Evolutionary conservation across 495 filamentous ascomycete species (phyloP).

Genomic region (Acidomyces sp.): DNA sequence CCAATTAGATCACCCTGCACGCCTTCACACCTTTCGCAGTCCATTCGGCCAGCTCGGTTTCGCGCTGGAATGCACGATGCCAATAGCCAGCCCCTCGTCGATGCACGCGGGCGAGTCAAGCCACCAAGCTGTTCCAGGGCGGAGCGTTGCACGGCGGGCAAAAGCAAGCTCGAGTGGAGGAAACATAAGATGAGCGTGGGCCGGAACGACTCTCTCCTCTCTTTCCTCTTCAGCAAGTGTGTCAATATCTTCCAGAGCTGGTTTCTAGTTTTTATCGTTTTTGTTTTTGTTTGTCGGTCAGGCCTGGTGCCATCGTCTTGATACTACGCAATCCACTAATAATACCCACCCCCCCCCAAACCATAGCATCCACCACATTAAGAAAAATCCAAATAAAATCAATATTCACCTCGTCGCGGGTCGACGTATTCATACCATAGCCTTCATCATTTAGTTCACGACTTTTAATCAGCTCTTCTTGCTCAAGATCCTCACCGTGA

Average conservation of each 20-base stretch:
- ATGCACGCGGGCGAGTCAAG: too few relatives aligned
- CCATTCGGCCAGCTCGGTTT: too few relatives aligned
- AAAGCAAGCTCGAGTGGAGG: too few relatives aligned
- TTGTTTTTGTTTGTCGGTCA: constrained; percentile 22
- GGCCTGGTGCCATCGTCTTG: constrained; percentile 23
- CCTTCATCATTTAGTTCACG: neutral
- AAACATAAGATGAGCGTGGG: too few relatives aligned
- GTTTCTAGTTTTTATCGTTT: constrained; percentile 23
- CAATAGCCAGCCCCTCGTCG: too few relatives aligned
- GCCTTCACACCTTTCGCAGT: too few relatives aligned
- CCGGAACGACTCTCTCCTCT: constrained; percentile 16
- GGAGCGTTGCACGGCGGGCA: too few relatives aligned
- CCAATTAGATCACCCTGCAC: too few relatives aligned
- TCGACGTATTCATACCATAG: constrained; percentile 22
- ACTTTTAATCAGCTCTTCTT: constrained; percentile 31
- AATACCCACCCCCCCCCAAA: constrained; percentile 1
- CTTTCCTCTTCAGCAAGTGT: constrained; percentile 32
- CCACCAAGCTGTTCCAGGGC: too few relatives aligned
- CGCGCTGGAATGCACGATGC: too few relatives aligned
- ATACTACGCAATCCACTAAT: constrained; percentile 7
- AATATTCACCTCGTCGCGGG: constrained; percentile 25
- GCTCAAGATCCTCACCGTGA: constrained; percentile 20
- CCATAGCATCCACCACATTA: constrained; percentile 1
- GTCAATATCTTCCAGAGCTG: constrained; percentile 29
- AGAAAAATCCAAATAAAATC: constrained; percentile 7